Conservation (phyloP, 2,329 filamentous ascomycete species). For the Botrytis hyacinthi region DNA sequence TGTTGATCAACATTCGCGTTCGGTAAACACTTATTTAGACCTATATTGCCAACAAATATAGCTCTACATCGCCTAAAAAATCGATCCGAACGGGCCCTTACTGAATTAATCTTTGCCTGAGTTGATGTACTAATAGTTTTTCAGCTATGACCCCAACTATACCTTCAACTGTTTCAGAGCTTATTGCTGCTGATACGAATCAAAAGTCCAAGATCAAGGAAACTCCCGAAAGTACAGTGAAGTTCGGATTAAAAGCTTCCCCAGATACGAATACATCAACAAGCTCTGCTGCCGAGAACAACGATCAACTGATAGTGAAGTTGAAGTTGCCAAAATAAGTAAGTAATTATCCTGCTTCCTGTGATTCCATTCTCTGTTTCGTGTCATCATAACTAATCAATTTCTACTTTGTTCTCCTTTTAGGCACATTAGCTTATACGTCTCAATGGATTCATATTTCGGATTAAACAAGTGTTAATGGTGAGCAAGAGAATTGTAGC, state of each 20-base stretch:
- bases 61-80: too few species aligned
- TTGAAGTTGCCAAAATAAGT: neutral
- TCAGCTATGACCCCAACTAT: neutral
- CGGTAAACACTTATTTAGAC: too few species aligned
- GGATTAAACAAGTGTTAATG: neutral
- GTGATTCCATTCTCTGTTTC: accelerated
- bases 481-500: neutral
- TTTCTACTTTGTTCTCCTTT: neutral
- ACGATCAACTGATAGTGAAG: neutral
- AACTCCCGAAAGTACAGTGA: neutral
- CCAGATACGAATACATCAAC: neutral
- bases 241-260: neutral
- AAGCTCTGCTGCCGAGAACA: neutral
- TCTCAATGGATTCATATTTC: neutral
- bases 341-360: neutral
- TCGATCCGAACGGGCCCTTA: too few species aligned
- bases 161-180: neutral
- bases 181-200: neutral
- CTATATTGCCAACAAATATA: too few species aligned
- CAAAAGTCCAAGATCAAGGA: neutral
- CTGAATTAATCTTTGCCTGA: neutral
- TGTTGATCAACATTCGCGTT: too few species aligned
- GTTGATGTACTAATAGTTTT: neutral
- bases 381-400: neutral
- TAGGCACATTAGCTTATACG: neutral